These are phyloP conservation scores for Borovskyia barvae DNA, from an alignment of 208 protist genomes.

Conservation along the genomic window DNA sequence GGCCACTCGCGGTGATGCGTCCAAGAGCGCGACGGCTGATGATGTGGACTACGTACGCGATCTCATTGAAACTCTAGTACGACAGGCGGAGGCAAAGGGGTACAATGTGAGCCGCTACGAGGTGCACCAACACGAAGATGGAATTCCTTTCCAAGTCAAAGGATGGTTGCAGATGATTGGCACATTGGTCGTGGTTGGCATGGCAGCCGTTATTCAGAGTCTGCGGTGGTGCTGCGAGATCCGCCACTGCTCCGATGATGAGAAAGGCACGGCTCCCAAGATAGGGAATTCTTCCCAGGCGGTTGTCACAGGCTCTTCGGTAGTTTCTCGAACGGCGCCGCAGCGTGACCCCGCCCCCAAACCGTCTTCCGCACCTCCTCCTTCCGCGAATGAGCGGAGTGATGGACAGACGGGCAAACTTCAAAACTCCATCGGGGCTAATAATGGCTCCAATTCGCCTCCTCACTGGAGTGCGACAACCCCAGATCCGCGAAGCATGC, in stretches of 20 bases:
- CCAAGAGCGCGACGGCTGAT: neutral
- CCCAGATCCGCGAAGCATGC: too few relatives aligned
- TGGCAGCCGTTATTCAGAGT: conserved; percentile 15
- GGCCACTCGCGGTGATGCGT: neutral
- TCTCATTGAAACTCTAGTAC: conserved; percentile 9
- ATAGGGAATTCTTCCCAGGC: too few relatives aligned
- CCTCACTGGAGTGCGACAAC: too few relatives aligned
- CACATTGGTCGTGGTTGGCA: conserved; percentile 11
- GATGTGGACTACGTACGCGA: too few relatives aligned
- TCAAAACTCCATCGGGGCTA: too few relatives aligned
- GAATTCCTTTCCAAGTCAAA: conserved; percentile 12
- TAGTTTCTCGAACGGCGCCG: too few relatives aligned
- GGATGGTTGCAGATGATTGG: conserved; percentile 13
- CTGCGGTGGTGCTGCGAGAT: conserved; percentile 22
- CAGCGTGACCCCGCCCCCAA: too few relatives aligned
- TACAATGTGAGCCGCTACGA: conserved; percentile 29
- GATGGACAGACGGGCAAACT: too few relatives aligned
- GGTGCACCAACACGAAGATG: conserved; percentile 9
- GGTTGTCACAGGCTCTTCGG: too few relatives aligned
- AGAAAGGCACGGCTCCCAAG: neutral
- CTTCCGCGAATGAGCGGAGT: too few relatives aligned
- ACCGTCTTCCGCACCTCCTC: too few relatives aligned
- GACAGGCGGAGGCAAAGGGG: conserved; percentile 11
- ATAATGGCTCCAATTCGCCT: too few relatives aligned
- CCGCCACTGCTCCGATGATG: neutral